These are phyloP conservation scores for Leccinum disarticulatum DNA, from an alignment of 768 basidiomycete species.

Conservation along the genomic window DNA sequence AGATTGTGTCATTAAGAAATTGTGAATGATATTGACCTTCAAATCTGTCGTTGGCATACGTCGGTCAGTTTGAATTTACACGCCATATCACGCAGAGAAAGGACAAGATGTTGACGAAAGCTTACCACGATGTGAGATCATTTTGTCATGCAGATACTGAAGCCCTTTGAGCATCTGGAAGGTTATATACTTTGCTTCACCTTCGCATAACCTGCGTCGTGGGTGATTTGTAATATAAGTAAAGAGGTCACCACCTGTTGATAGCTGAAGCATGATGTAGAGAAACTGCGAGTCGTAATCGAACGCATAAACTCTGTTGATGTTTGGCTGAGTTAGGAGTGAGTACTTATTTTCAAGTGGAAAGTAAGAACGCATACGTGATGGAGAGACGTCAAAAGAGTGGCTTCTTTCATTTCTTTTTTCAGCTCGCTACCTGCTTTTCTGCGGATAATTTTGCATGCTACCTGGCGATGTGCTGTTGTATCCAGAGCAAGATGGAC, in stretches of 20 bases:
- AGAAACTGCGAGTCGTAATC: slow-evolving; percentile 62
- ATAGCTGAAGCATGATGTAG: slow-evolving; percentile 84
- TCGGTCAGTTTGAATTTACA: slow-evolving; percentile 1
- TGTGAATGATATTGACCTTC: slow-evolving; percentile 44
- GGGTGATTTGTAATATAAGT: slow-evolving; percentile 72
- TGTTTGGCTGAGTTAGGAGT: slow-evolving; percentile 59
- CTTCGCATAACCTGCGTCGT: slow-evolving; percentile 62
- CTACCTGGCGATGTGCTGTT: slow-evolving; percentile 65
- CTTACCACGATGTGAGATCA: slow-evolving; percentile 79
- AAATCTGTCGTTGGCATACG: slow-evolving; percentile 45
- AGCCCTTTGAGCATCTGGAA: slow-evolving; percentile 75
- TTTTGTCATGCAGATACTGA: slow-evolving; percentile 65
- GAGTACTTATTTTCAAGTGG: neutral
- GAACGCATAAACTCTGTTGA: slow-evolving; percentile 74
- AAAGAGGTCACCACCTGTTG: slow-evolving; percentile 86
- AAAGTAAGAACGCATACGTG: slow-evolving; percentile 51
- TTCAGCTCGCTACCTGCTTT: slow-evolving; percentile 40
- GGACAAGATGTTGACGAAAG: neutral
- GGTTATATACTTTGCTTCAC: slow-evolving; percentile 83
- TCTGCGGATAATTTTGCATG: slow-evolving; percentile 80
- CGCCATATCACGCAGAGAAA: neutral
- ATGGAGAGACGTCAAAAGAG: slow-evolving; percentile 65
- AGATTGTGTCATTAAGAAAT: neutral
- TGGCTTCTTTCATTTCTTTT: slow-evolving; percentile 76
- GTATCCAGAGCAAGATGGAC: slow-evolving; percentile 78